phyloP scores from a whole-genome alignment of 1,284 basidiomycete genomes.

The Thecaphora thlaspeos region DNA sequence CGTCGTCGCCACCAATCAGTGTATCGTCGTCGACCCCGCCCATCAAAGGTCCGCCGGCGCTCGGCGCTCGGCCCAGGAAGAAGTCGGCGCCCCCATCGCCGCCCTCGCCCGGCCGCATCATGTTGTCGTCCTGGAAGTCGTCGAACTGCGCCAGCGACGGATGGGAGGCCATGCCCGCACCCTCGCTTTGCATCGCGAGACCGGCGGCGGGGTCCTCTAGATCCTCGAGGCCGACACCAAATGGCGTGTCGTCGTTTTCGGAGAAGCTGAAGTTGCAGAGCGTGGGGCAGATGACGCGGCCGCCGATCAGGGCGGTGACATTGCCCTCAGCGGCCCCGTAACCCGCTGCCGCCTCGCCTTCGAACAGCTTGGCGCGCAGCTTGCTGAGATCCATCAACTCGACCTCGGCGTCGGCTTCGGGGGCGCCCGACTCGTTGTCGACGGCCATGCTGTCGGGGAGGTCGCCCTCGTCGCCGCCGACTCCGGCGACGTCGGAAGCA shows the following conservation, averaged over 20 bases:
- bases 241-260: constrained; percentile 43
- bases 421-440: constrained; percentile 2
- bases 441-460: neutral
- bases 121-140: constrained; percentile 14
- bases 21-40: constrained; percentile 21
- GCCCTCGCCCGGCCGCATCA: constrained; percentile 10
- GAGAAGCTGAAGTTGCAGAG: constrained; percentile 47
- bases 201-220: constrained; percentile 27
- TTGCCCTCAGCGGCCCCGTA: constrained; percentile 6
- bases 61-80: constrained; percentile 7
- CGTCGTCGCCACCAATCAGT: constrained; percentile 1
- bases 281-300: constrained; percentile 42
- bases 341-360: constrained; percentile 16
- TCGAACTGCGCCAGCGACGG: neutral
- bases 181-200: too few relatives aligned
- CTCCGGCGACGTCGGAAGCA: constrained; percentile 81
- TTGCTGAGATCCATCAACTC: constrained; percentile 35
- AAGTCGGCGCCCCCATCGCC: constrained; percentile 22
- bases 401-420: constrained; percentile 16
- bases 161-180: too few relatives aligned
- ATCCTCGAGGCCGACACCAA: constrained; percentile 36
- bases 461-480: constrained; percentile 68
- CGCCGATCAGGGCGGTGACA: constrained; percentile 28
- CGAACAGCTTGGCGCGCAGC: constrained; percentile 38
- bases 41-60: constrained; percentile 9